Conservation (phyloP, 2,329 filamentous ascomycete genomes). For the Cordyceps tenuipes region DNA sequence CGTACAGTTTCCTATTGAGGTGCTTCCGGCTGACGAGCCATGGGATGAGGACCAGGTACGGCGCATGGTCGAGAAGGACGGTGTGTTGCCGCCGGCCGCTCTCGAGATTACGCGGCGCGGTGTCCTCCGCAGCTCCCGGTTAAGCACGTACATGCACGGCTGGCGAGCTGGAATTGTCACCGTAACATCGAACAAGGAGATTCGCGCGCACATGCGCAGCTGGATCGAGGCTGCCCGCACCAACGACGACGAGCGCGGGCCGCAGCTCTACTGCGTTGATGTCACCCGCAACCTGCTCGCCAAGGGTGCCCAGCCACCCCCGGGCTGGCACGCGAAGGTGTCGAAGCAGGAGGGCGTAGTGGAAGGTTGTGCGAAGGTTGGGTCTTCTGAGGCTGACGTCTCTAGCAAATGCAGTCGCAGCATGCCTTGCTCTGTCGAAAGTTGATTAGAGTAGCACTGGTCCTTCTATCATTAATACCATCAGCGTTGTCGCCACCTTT, state of each 20-base stretch:
- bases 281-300: constrained; percentile 29
- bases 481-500: no score
- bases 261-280: constrained; percentile 25
- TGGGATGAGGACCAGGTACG: constrained; percentile 22
- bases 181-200: constrained; percentile 34
- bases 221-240: constrained; percentile 25
- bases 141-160: constrained; percentile 32
- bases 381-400: no score
- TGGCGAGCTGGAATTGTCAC: constrained; percentile 28
- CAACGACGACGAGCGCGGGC: constrained; percentile 23
- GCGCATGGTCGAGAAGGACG: constrained; percentile 17
- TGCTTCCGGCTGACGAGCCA: constrained; percentile 16
- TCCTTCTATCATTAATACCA: no score
- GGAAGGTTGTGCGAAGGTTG: no score
- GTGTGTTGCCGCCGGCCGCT: constrained; percentile 24
- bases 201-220: constrained; percentile 26
- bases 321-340: background rate
- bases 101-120: constrained; percentile 25
- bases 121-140: constrained; percentile 28
- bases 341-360: background rate
- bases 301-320: constrained; percentile 22
- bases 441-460: no score
- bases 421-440: no score
- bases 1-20: constrained; percentile 27
- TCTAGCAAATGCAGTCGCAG: no score